phyloP scores from a whole-genome alignment of 169 alveolate species.

The Plasmodium berghei region DNA sequence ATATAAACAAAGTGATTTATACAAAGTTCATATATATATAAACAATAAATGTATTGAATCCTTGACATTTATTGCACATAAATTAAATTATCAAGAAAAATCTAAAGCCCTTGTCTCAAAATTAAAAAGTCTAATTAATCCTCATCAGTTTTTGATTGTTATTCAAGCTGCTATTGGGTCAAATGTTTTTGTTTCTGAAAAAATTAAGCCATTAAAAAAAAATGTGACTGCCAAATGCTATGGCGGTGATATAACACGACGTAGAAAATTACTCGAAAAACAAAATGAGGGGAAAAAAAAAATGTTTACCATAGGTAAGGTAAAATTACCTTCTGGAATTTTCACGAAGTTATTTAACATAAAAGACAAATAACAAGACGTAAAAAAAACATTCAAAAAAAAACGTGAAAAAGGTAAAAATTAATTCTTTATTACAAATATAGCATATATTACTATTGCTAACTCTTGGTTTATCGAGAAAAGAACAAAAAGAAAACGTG shows the following conservation, averaged over 20 bases:
- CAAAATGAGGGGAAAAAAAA: constrained; percentile 91
- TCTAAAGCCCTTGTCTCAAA: constrained; percentile 82
- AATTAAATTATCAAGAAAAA: constrained; percentile 84
- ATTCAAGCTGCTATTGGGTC: constrained; percentile 92
- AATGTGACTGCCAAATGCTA: constrained; percentile 94
- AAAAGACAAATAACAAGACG: neutral
- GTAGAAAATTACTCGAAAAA: constrained; percentile 92
- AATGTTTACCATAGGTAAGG: constrained; percentile 85
- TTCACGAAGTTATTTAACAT: constrained; percentile 58
- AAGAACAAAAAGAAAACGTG: neutral
- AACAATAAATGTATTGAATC: constrained; percentile 93
- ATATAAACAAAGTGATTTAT: constrained; percentile 86
- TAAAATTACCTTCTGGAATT: constrained; percentile 68
- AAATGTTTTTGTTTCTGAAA: constrained; percentile 91
- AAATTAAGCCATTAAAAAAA: constrained; percentile 91
- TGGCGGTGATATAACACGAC: constrained; percentile 96
- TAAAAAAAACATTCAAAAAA: neutral
- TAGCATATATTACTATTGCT: too few relatives aligned
- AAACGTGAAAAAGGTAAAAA: neutral
- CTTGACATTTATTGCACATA: constrained; percentile 88
- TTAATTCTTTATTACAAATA: too few relatives aligned
- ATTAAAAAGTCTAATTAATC: constrained; percentile 90
- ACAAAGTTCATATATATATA: constrained; percentile 84
- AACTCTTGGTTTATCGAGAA: neutral
- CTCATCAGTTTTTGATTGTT: constrained; percentile 91